These are phyloP conservation scores for Termitomyces sp. DNA, from an alignment of 768 basidiomycete species.

Conservation along the genomic window DNA sequence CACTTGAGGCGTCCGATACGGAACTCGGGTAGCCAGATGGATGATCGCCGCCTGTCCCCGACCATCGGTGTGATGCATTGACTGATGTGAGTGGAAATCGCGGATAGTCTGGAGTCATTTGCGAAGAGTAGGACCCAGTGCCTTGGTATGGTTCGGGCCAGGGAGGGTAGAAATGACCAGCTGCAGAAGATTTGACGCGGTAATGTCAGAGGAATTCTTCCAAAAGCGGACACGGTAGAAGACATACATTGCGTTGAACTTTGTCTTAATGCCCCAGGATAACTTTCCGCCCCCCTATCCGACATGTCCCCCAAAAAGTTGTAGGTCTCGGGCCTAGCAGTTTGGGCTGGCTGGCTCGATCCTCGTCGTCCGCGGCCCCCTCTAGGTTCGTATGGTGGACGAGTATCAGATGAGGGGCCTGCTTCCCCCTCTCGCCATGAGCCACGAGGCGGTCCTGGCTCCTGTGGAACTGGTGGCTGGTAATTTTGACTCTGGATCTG, in stretches of 20 bases:
- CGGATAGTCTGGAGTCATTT: slow-evolving; percentile 5
- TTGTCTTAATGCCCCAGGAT: slow-evolving; percentile 9
- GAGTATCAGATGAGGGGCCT: slow-evolving; percentile 41
- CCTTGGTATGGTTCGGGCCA: slow-evolving; percentile 7
- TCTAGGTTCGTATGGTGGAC: slow-evolving; percentile 18
- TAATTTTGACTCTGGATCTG: slow-evolving; percentile 17
- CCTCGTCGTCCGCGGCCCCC: slow-evolving; percentile 20
- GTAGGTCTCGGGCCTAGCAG: slow-evolving; percentile 19
- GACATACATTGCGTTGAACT: slow-evolving; percentile 15
- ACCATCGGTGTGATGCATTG: slow-evolving; percentile 14
- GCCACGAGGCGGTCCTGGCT: slow-evolving; percentile 17
- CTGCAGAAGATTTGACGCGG: slow-evolving; percentile 2
- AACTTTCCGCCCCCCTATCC: slow-evolving; percentile 14
- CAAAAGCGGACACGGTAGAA: slow-evolving; percentile 5
- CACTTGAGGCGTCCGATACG: slow-evolving; percentile 21
- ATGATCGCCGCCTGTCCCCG: slow-evolving; percentile 14
- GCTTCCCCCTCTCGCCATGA: slow-evolving; percentile 41
- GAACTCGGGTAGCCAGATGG: slow-evolving; percentile 19
- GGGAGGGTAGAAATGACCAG: slow-evolving; percentile 2
- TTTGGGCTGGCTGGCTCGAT: slow-evolving; percentile 23
- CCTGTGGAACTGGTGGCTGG: slow-evolving; percentile 16
- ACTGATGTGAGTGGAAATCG: slow-evolving; percentile 15
- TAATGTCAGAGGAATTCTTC: slow-evolving; percentile 2
- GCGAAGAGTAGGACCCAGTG: neutral
- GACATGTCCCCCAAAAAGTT: slow-evolving; percentile 8